Conservation (phyloP, 805 yeast species). For the Metschnikowia matae region DNA sequence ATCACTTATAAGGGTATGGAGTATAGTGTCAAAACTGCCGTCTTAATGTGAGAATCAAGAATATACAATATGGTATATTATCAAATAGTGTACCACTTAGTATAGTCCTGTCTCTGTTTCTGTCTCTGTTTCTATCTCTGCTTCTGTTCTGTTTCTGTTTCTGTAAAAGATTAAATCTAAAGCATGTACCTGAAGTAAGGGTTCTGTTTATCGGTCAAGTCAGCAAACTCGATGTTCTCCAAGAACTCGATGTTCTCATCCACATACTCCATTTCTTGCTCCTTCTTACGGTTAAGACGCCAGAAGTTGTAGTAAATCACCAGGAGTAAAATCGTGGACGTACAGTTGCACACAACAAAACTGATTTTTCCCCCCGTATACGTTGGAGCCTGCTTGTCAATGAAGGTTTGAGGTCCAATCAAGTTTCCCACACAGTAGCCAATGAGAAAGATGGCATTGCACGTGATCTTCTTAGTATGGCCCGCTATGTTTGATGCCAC, state of each 20-base stretch:
- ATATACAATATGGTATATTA: too few relatives aligned
- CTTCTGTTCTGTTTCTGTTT: too few relatives aligned
- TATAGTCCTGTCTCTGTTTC: too few relatives aligned
- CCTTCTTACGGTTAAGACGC: constrained; percentile 12
- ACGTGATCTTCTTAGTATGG: constrained; percentile 28
- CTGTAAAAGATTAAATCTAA: neutral
- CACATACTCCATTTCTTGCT: constrained; percentile 9
- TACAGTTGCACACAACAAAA: constrained; percentile 27
- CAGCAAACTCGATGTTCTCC: constrained; percentile 41
- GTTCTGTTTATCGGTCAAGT: constrained; percentile 43
- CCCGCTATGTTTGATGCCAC: constrained; percentile 29
- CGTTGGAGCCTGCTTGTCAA: constrained; percentile 39
- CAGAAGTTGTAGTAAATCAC: constrained; percentile 14
- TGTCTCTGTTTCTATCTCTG: too few relatives aligned
- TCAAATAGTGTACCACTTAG: too few relatives aligned
- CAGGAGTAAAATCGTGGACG: constrained; percentile 21
- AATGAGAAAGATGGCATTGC: constrained; percentile 32
- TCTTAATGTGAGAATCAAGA: too few relatives aligned
- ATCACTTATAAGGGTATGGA: too few relatives aligned
- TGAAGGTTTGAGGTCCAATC: constrained; percentile 21
- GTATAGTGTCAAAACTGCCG: too few relatives aligned
- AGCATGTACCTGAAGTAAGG: constrained; percentile 33
- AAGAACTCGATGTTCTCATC: constrained; percentile 8
- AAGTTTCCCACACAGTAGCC: constrained; percentile 29
- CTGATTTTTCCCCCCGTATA: constrained; percentile 40